Conservation (phyloP, 2,329 filamentous ascomycete species). For the Pezicula carpinea region DNA sequence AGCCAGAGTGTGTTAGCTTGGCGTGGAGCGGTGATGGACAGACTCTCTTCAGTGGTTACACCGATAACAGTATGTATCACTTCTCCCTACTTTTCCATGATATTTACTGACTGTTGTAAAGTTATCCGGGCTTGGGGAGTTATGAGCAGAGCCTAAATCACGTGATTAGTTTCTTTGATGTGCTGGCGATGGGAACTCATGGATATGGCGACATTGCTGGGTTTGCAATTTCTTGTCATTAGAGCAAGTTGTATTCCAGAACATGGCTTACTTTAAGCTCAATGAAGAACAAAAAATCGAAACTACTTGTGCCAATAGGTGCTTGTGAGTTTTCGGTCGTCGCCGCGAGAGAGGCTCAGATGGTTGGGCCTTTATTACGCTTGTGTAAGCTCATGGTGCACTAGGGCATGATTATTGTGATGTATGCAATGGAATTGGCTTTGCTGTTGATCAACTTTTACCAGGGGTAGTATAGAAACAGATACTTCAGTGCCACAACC, state of each 20-base stretch:
- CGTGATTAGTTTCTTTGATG: conserved; percentile 18
- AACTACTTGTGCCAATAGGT: conserved; percentile 3
- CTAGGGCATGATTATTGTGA: no score
- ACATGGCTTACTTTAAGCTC: conserved; percentile 27
- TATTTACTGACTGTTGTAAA: no score
- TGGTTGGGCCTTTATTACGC: no score
- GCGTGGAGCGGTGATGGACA: conserved; percentile 98
- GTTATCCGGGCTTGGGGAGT: conserved; percentile 97
- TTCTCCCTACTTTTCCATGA: no score
- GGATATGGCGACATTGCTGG: conserved; percentile 26
- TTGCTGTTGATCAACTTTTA: no score
- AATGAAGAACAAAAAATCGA: conserved; percentile 24
- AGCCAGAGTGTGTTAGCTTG: conserved; percentile 96
- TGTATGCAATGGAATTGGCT: no score
- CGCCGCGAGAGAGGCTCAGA: no score
- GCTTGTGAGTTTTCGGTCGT: no score
- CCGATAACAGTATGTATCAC: conserved; percentile 63
- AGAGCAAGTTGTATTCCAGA: conserved; percentile 29
- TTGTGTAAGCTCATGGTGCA: no score
- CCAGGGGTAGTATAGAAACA: no score
- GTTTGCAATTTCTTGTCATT: conserved; percentile 25
- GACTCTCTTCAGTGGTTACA: conserved; percentile 99
- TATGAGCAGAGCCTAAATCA: conserved; percentile 79
- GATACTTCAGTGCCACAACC: no score
- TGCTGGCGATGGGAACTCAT: conserved; percentile 20